These are phyloP conservation scores for Cryptosporidium canis DNA, from an alignment of 169 alveolate genomes.

Conservation along the genomic window DNA sequence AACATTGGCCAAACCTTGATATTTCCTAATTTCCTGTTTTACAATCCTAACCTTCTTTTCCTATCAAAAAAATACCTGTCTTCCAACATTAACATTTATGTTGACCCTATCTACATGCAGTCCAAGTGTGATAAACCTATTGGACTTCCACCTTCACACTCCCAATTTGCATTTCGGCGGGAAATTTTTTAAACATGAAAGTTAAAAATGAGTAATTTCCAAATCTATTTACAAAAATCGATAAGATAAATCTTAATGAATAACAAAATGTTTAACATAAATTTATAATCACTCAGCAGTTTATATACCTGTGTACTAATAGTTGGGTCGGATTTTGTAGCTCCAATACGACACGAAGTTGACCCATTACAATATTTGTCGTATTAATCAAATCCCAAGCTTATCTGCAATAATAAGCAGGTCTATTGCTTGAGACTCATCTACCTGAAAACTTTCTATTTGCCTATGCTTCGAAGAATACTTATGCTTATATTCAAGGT, in stretches of 20 bases:
- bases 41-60: slow-evolving; percentile 9
- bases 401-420: slow-evolving; percentile 58
- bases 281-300: neutral
- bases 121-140: slow-evolving; percentile 2
- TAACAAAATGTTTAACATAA: neutral
- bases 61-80: neutral
- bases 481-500: slow-evolving; percentile 21
- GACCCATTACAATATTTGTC: neutral
- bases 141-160: slow-evolving; percentile 2
- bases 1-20: slow-evolving; percentile 31
- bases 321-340: neutral
- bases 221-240: neutral
- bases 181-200: neutral
- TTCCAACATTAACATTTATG: neutral
- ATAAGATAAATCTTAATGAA: neutral
- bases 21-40: slow-evolving; percentile 13
- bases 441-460: neutral
- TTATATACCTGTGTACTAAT: neutral
- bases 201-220: neutral
- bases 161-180: slow-evolving; percentile 9
- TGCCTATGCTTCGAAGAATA: neutral
- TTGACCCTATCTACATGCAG: neutral
- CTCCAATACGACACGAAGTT: neutral
- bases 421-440: slow-evolving; percentile 37
- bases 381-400: slow-evolving; percentile 22